Evolutionary conservation across 2,329 filamentous ascomycete genomes (phyloP).

Genomic region (Penicillium sp.): DNA sequence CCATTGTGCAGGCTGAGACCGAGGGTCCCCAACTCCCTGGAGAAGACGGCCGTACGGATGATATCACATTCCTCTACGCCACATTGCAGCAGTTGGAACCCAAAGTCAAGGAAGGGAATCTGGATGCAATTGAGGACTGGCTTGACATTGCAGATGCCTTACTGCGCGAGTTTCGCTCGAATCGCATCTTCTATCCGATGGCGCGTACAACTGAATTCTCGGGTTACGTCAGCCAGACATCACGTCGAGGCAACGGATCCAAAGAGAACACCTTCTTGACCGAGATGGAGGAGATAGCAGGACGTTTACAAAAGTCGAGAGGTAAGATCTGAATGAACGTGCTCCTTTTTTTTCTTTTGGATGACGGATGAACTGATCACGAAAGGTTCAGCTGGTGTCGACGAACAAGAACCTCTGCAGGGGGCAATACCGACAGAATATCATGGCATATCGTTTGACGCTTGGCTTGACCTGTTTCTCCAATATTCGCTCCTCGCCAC

Average conservation of each 20-base stretch:
- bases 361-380: conserved; percentile 10
- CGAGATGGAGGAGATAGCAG: conserved; percentile 41
- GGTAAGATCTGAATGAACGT: conserved; percentile 21
- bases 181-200: conserved; percentile 54
- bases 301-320: conserved; percentile 38
- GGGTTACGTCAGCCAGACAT: conserved; percentile 41
- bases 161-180: conserved; percentile 55
- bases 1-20: conserved; percentile 3
- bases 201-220: conserved; percentile 47
- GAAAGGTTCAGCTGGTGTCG: conserved; percentile 11
- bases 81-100: conserved; percentile 46
- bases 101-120: conserved; percentile 45
- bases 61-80: conserved; percentile 41
- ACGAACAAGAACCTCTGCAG: conserved; percentile 22
- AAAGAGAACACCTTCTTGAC: conserved; percentile 36
- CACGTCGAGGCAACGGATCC: conserved; percentile 32
- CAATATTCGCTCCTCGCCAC: conserved; percentile 78
- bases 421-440: conserved; percentile 51
- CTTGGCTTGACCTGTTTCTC: conserved; percentile 86
- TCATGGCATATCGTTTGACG: conserved; percentile 71
- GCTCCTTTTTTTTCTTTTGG: not conserved
- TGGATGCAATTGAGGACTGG: conserved; percentile 50
- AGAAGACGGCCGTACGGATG: conserved; percentile 35
- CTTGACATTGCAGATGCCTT: conserved; percentile 54
- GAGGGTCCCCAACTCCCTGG: conserved; percentile 3